Conservation (phyloP, 805 yeast species). For the Kazachstania kunashirensis region DNA sequence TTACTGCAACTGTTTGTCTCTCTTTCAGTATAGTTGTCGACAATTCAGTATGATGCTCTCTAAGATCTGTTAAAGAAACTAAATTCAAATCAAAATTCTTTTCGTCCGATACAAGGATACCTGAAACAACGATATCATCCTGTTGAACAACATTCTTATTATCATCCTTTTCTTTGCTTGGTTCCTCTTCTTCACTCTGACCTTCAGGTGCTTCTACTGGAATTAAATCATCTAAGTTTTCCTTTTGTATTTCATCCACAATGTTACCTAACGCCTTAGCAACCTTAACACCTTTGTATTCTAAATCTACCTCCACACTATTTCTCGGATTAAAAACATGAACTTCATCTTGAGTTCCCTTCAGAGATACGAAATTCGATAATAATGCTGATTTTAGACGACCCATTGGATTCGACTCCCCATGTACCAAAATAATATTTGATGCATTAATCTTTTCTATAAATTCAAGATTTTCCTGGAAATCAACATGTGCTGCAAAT, state of each 20-base stretch:
- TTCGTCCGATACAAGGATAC: slow-evolving; percentile 66
- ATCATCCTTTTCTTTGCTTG: not conserved
- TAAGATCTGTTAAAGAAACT: slow-evolving; percentile 74
- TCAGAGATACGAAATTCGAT: slow-evolving; percentile 72
- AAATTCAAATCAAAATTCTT: slow-evolving; percentile 82
- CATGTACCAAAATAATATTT: slow-evolving; percentile 87
- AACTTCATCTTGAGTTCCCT: slow-evolving; percentile 82
- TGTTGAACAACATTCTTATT: slow-evolving; percentile 32
- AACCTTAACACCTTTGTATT: slow-evolving; percentile 72
- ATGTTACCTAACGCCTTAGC: slow-evolving; percentile 66
- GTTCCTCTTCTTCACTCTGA: slow-evolving; percentile 14
- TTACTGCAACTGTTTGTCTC: slow-evolving; percentile 65
- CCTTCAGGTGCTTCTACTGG: slow-evolving; percentile 3
- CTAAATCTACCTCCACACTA: slow-evolving; percentile 67
- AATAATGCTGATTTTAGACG: slow-evolving; percentile 85
- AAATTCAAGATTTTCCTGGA: slow-evolving; percentile 83
- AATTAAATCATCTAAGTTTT: slow-evolving; percentile 20
- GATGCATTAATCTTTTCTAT: slow-evolving; percentile 81
- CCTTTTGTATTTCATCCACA: slow-evolving; percentile 37
- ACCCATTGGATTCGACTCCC: slow-evolving; percentile 98
- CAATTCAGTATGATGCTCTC: slow-evolving; percentile 72
- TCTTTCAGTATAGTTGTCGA: slow-evolving; percentile 80
- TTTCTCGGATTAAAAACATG: slow-evolving; percentile 88
- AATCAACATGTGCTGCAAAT: slow-evolving; percentile 99
- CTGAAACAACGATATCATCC: slow-evolving; percentile 47